phyloP scores from a whole-genome alignment of 495 filamentous ascomycete species.

The Bryoglossum gracile region DNA sequence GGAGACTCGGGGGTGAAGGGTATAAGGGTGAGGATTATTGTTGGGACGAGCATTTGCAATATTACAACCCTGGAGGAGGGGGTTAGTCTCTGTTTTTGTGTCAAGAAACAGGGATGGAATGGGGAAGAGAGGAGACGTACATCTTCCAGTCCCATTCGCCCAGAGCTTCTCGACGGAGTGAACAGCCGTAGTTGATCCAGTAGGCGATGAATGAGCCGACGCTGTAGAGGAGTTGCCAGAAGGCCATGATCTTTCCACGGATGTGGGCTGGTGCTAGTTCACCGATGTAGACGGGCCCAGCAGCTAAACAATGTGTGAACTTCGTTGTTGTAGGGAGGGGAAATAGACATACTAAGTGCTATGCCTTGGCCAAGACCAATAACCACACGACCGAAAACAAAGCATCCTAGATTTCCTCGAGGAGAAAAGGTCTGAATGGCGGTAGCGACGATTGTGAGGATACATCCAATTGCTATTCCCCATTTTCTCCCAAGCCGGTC shows the following conservation, averaged over 20 bases:
- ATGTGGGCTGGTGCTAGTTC: slow-evolving; percentile 52
- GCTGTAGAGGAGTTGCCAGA: slow-evolving; percentile 74
- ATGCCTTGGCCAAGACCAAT: slow-evolving; percentile 60
- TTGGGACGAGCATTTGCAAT: slow-evolving; percentile 52
- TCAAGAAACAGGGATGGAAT: not conserved
- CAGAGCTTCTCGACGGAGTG: slow-evolving; percentile 48
- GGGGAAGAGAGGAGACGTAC: slow-evolving; percentile 1
- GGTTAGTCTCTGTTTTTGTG: not conserved
- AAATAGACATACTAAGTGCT: slow-evolving; percentile 44
- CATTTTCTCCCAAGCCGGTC: slow-evolving; percentile 51
- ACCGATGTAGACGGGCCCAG: slow-evolving; percentile 54
- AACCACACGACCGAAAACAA: slow-evolving; percentile 53
- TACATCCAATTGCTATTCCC: slow-evolving; percentile 51
- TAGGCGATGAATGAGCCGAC: slow-evolving; percentile 77
- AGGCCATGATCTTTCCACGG: slow-evolving; percentile 61
- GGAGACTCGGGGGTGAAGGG: slow-evolving; percentile 74
- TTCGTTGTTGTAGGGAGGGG: not conserved
- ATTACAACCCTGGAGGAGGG: slow-evolving; percentile 47
- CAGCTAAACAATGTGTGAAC: slow-evolving; percentile 27
- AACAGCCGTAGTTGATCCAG: slow-evolving; percentile 61
- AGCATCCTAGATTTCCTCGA: slow-evolving; percentile 46
- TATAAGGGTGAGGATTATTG: slow-evolving; percentile 57
- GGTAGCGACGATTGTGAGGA: slow-evolving; percentile 51
- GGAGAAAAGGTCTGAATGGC: slow-evolving; percentile 57
- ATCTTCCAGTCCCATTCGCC: slow-evolving; percentile 55